Base-by-base conservation (phyloP, 2,329 filamentous ascomycete species). In the Penicillium concentricum region DNA sequence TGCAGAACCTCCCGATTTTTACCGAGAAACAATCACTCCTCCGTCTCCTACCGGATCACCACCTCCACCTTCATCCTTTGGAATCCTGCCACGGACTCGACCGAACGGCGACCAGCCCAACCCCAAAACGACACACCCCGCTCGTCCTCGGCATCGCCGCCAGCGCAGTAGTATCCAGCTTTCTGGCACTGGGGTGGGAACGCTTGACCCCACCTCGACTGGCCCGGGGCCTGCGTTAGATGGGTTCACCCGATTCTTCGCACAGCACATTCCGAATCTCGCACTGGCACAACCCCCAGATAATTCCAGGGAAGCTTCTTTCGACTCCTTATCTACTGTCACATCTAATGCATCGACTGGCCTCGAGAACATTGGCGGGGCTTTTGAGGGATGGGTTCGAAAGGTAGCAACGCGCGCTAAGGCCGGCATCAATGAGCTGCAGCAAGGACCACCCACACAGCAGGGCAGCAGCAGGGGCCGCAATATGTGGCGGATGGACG, bases 331-430 rank as follows among this genome's bases (percentile, higher is more conserved):
- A 16, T 71, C 71, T 15, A 71, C 67, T 15, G 59, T 60, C 4
- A 63, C 67, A 20, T 73, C 74, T 13, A 69, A 66, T 35, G 67
- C 70, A 34, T 69, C 76, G 7, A 75, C 77, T 1, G 76, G 80
- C 8, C 78, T 97, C 3, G 92, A 96, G 67, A 90, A 92, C 61
- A 87, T 96, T 10, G 92, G 92, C 1, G 89, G 91, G 6, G 88
- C 89, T 2, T 87, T 97, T 30, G 94, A 97, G 75, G 89, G 87
- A 1, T 99, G 94, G 92, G 80, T 97, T 57, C 83, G 92, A 58
- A 91, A 91, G 60, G 87, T 96, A 37, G 91, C 91, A 1, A 74
- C 68, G 10, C 73, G 72, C 46, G 76, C 76, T 4, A 77, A 76
- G 49, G 64, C 70, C 9, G 70, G 73, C 12, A 61, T 78, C 51